Percentiles rank a stretch among this genome's conserved stretches.
These are phyloP conservation scores for Aspergillus sp. DNA, from an alignment of 2,329 filamentous ascomycete genomes.

Conservation along the genomic window DNA sequence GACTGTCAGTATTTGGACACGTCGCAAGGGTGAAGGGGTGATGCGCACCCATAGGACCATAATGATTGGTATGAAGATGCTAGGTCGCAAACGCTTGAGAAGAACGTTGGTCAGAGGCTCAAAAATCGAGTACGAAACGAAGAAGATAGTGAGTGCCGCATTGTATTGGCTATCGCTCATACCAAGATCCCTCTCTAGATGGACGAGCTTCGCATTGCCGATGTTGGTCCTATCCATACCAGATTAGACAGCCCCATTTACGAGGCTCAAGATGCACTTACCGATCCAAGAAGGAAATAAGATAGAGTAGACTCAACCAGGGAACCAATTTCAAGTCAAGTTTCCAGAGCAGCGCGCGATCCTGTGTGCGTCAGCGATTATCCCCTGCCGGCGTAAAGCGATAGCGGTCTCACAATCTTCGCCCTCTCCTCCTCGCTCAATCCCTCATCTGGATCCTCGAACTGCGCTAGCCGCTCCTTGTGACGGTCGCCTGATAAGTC, in stretches of 20 bases:
- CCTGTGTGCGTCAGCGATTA: conserved; percentile 27
- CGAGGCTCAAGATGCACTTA: conserved; percentile 2
- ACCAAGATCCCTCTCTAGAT: conserved; percentile 58
- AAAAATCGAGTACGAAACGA: conserved; percentile 78
- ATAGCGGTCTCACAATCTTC: conserved; percentile 53
- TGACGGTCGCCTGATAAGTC: conserved; percentile 1
- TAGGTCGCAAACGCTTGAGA: conserved; percentile 73
- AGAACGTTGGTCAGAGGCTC: conserved; percentile 75
- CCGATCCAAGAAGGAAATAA: conserved; percentile 44
- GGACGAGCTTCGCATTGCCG: conserved; percentile 67
- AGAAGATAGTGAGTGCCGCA: conserved; percentile 76
- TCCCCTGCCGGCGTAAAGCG: not conserved
- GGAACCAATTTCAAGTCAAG: conserved; percentile 47
- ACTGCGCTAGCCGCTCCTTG: conserved; percentile 17
- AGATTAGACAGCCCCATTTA: not conserved
- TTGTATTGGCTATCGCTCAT: conserved; percentile 71
- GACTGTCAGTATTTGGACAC: not conserved
- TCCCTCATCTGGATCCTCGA: conserved; percentile 62
- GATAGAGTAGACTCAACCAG: conserved; percentile 48
- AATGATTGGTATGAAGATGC: conserved; percentile 76
- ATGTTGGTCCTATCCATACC: conserved; percentile 62
- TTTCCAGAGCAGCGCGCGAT: conserved; percentile 46
- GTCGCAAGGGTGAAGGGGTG: not conserved
- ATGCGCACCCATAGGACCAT: conserved; percentile 60
- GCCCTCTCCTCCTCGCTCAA: conserved; percentile 63